Base-by-base conservation (phyloP, 148 eudicot genomes). In the Fagopyrum homotropicum region DNA sequence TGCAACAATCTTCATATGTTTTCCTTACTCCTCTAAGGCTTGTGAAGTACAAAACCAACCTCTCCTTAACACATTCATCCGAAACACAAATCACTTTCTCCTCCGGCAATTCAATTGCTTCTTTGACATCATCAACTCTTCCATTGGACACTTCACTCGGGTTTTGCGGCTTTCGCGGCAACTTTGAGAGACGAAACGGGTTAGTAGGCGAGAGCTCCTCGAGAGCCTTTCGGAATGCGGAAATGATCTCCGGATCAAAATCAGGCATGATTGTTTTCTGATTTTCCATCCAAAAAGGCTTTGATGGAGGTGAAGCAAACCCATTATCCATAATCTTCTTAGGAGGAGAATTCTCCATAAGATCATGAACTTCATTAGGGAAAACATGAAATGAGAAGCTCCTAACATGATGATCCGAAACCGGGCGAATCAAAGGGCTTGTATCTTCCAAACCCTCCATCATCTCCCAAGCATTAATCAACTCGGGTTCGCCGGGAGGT, bases 401-500 rank as follows among this genome's bases (percentile, higher is more conserved):
- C 3, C 96, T 80, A 2, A 66, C 4, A 74, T 88, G 89, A 50
- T 80, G 87, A 55, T 77, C 78, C 40, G 40, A 35, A 8, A 29
- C 76, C 15, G 85, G 81, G n/a, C 84, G 81, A 50, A 88, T 46
- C 51, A 72, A 79, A 50, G 93, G 93, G 75, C 88, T 83, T 15
- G 75, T 80, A 44, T 86, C 98, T 30, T 95, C 98, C 22, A 95
- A 84, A 4, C 98, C 98, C 49, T 88, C 97, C 98, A 95, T 95
- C 71, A 95, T 81, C 16, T 95, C 97, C 85, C 85, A 81, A 40
- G 91, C 88, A 80, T 92, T 75, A 69, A 90, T 95, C 10, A 81
- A 88, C 82, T 95, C 98, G 16, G 96, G 98, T 74, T 90, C 97
- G 0, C 92, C 97, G 0, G 96, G 97, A 19, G 96, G 93, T 1